Conservation (phyloP, 768 basidiomycete genomes). For the Pleurotus giganteus region DNA sequence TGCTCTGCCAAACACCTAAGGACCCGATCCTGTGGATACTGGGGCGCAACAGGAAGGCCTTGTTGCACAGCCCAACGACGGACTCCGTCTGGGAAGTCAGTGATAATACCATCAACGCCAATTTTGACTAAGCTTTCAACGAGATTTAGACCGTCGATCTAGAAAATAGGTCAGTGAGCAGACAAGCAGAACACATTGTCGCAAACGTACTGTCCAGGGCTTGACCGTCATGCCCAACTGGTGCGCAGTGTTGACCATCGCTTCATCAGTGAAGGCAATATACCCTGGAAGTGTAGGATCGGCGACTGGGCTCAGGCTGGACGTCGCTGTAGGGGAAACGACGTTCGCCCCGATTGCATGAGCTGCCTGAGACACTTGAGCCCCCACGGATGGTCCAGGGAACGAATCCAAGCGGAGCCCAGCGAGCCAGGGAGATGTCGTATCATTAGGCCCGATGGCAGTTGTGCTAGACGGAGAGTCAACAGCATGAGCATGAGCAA, state of each 20-base stretch:
- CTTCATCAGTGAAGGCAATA: constrained; percentile 58
- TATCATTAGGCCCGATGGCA: constrained; percentile 36
- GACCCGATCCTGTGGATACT: constrained; percentile 57
- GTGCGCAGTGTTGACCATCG: constrained; percentile 70
- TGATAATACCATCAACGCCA: constrained; percentile 76
- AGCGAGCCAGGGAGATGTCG: constrained; percentile 64
- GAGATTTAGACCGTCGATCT: constrained; percentile 64
- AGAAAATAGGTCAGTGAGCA: constrained; percentile 6
- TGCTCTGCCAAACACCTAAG: constrained; percentile 60
- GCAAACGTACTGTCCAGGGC: constrained; percentile 77
- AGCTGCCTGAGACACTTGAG: constrained; percentile 68
- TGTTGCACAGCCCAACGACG: constrained; percentile 55
- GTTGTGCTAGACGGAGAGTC: constrained; percentile 31
- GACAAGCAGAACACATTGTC: constrained; percentile 8
- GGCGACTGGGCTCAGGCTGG: constrained; percentile 31
- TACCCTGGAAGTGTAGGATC: constrained; percentile 46
- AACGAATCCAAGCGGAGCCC: constrained; percentile 64
- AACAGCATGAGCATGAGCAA: neutral
- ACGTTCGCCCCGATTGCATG: constrained; percentile 60
- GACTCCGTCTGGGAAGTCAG: constrained; percentile 66
- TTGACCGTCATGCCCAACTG: constrained; percentile 59
- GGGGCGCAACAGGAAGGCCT: constrained; percentile 51
- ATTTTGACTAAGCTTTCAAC: constrained; percentile 58
- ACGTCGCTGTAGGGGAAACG: constrained; percentile 57
- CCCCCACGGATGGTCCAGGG: constrained; percentile 49